Evolutionary conservation across 345 rosid species (phyloP), one percentile per base, ranked within the genome.

Genomic region (Eucalyptus cladocalyx): DNA sequence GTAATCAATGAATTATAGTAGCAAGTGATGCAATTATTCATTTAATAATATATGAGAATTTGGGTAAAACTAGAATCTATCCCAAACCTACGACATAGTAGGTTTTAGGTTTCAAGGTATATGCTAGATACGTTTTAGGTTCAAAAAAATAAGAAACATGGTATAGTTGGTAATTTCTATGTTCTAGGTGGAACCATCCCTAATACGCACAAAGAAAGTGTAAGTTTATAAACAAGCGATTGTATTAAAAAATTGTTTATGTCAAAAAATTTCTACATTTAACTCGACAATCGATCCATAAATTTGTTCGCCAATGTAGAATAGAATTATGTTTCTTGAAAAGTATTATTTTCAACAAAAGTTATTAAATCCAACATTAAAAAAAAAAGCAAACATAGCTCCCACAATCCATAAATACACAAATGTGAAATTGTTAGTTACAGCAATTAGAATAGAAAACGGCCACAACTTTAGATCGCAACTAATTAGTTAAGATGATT

Each of bases 21-120:
- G 0, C 24, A 21, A 53, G 26, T 53, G 58, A 3, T 53, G 58
- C 5, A 53, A 53, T 53, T 53, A 0, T 53, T 53, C 26, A 53
- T 2, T 53, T 21, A 53, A 53, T 53, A 8, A 53, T 53, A 19
- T 53, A 53, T 53, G 58, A 53, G 2, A 53, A 53, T 53, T 0
- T 53, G 5, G 0, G 58, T 53, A 21, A 2, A 53, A 53, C 1
- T 53, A 53, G 0, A 53, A 53, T 0, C 2, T 53, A 8, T 53
- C 1, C 0, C 0, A 53, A 53, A 53, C 5, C 0, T 8, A 0
- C 19, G 11, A 53, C 0, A 0, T 1, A 2, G 2, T 53, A 53
- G 5, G 5, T 1, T 53, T 21, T 53, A 53, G 0, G 5, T 21
- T 53, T 1, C 1, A 1, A 4, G 11, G 2, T 8, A 53, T 53